Evolutionary conservation across 441 rosid species (phyloP).

Genomic region (Populus hybrid): DNA sequence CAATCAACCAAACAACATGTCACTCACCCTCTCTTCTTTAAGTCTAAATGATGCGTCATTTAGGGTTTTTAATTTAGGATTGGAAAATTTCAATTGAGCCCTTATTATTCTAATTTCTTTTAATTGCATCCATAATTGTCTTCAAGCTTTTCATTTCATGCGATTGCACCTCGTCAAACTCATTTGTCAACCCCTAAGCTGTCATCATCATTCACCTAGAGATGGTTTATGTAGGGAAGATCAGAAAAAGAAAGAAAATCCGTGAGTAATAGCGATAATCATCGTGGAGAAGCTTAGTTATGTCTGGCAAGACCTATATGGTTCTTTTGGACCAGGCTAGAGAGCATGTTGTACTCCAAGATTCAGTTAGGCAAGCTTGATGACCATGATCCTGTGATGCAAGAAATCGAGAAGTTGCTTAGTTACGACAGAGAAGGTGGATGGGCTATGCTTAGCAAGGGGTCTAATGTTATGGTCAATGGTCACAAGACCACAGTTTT

Average conservation of each 20-base stretch:
- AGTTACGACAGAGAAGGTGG: slow-evolving; percentile 65
- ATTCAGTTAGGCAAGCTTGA: slow-evolving; percentile 37
- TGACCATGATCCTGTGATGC: slow-evolving; percentile 53
- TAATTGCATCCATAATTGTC: too few species aligned
- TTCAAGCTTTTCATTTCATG: too few species aligned
- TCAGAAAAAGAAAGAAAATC: slow-evolving; percentile 51
- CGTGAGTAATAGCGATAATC: slow-evolving; percentile 38
- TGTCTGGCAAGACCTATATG: slow-evolving; percentile 46
- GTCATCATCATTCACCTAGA: slow-evolving; percentile 32
- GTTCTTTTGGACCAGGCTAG: slow-evolving; percentile 80
- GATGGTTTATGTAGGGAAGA: slow-evolving; percentile 78
- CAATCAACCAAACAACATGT: too few species aligned
- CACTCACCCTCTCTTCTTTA: too few species aligned
- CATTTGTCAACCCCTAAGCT: too few species aligned
- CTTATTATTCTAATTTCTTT: too few species aligned
- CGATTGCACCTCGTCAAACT: too few species aligned
- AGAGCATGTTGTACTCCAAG: slow-evolving; percentile 74
- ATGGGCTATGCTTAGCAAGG: slow-evolving; percentile 64
- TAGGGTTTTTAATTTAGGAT: too few species aligned
- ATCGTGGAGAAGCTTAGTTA: slow-evolving; percentile 47
- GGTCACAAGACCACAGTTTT: slow-evolving; percentile 49
- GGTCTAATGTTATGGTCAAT: slow-evolving; percentile 39
- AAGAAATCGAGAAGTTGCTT: slow-evolving; percentile 53
- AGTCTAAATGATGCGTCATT: too few species aligned
- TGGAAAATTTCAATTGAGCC: too few species aligned